A percentile compares a stretch with the other conserved stretches of the same genome.
Evolutionary conservation across 192 early-diverging fungal species (phyloP).

Genomic region (Backusella morwellensis): DNA sequence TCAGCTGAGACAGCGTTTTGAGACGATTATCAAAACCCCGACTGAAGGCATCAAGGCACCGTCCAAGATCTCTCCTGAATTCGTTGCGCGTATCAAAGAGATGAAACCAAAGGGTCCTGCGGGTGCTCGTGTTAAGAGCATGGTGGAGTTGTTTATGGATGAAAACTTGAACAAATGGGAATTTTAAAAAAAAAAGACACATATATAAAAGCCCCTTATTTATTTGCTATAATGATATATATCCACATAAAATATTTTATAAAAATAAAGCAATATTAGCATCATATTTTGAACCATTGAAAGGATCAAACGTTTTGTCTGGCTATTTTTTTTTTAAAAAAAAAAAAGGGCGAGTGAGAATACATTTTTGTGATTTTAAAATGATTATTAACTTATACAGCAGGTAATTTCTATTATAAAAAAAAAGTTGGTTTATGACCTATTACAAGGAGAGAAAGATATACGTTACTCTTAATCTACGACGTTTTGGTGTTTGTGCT

Average conservation of each 20-base stretch:
- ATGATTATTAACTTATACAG: background rate
- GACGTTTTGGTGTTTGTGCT: background rate
- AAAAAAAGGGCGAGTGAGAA: background rate
- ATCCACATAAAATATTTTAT: background rate
- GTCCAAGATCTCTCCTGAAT: constrained; percentile 12
- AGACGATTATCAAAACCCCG: background rate
- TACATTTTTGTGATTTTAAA: background rate
- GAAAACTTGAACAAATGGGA: constrained; percentile 30
- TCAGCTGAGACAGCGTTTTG: constrained; percentile 19
- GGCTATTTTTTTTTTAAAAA: background rate
- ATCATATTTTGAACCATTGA: background rate
- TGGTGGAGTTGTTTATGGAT: constrained; percentile 30
- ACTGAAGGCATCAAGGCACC: too few relatives aligned
- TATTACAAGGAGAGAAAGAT: background rate
- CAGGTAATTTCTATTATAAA: background rate
- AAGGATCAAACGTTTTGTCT: background rate
- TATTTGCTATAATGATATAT: background rate
- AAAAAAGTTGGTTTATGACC: background rate
- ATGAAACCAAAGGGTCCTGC: constrained; percentile 20
- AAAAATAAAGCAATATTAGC: background rate
- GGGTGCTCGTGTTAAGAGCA: constrained; percentile 21
- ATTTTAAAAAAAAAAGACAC: constrained; percentile 1
- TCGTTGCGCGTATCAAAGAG: constrained; percentile 17
- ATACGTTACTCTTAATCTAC: background rate
- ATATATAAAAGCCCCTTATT: background rate